Percentiles rank a stretch among this genome's conserved stretches.
phyloP scores from a whole-genome alignment of 257 asterid species.

The Henckelia pumila region DNA sequence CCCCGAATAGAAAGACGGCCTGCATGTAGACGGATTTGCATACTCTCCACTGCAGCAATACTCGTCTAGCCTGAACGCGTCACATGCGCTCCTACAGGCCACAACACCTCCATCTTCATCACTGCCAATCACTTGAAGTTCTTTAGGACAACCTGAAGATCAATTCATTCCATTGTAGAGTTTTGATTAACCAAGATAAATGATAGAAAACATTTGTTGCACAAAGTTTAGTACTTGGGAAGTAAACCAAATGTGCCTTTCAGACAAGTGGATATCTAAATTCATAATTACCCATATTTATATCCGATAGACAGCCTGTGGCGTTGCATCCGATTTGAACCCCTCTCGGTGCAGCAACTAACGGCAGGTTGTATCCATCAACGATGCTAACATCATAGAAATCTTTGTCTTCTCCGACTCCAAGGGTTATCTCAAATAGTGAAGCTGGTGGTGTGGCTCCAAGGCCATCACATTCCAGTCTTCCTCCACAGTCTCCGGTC shows the following conservation, averaged over 20 bases:
- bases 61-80: slow-evolving; percentile 66
- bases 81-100: slow-evolving; percentile 89
- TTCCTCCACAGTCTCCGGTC: slow-evolving; percentile 83
- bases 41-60: slow-evolving; percentile 85
- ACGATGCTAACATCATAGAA: slow-evolving; percentile 79
- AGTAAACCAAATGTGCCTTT: background rate
- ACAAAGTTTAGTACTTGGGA: background rate
- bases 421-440: slow-evolving; percentile 79
- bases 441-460: slow-evolving; percentile 84
- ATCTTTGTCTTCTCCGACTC: slow-evolving; percentile 54
- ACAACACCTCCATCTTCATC: slow-evolving; percentile 58
- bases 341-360: slow-evolving; percentile 57
- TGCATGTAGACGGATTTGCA: slow-evolving; percentile 73
- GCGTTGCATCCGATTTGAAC: slow-evolving; percentile 52
- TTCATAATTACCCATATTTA: slow-evolving; percentile 57
- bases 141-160: slow-evolving; percentile 74
- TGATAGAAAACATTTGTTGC: background rate
- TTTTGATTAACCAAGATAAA: background rate
- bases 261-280: background rate
- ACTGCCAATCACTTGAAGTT: slow-evolving; percentile 68
- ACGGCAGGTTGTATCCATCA: slow-evolving; percentile 75
- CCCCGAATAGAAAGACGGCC: slow-evolving; percentile 68
- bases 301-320: slow-evolving; percentile 66
- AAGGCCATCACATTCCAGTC: slow-evolving; percentile 62
- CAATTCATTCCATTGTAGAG: background rate